Evolutionary conservation across 169 alveolate genomes (phyloP).

Genomic region (Theileria annulata): DNA sequence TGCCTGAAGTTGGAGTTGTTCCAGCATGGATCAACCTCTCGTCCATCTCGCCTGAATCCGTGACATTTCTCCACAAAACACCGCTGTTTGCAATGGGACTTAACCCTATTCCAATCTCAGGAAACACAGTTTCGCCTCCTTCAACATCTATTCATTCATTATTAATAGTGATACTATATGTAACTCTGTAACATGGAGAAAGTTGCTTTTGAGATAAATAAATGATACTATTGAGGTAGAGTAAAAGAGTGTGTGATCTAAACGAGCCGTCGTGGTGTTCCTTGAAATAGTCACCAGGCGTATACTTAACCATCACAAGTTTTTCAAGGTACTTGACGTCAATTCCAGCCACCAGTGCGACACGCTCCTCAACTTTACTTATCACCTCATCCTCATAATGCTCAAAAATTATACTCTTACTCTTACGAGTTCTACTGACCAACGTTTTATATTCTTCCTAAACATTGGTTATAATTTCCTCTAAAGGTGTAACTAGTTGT

Average conservation of each 20-base stretch:
- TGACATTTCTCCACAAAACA: slow-evolving; percentile 71
- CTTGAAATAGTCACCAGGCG: slow-evolving; percentile 75
- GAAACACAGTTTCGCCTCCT: slow-evolving; percentile 79
- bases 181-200: neutral
- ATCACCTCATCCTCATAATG: slow-evolving; percentile 53
- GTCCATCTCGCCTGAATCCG: slow-evolving; percentile 63
- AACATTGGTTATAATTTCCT: neutral
- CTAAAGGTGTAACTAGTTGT: neutral
- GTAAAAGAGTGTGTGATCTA: slow-evolving; percentile 69
- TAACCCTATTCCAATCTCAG: slow-evolving; percentile 66
- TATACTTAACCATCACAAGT: slow-evolving; percentile 76
- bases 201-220: neutral
- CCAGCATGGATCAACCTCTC: slow-evolving; percentile 69
- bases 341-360: slow-evolving; percentile 51
- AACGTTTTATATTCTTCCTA: slow-evolving; percentile 62
- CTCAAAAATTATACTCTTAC: slow-evolving; percentile 47
- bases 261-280: slow-evolving; percentile 78
- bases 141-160: slow-evolving; percentile 48
- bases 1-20: slow-evolving; percentile 58
- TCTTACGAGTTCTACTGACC: slow-evolving; percentile 55
- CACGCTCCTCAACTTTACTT: slow-evolving; percentile 54
- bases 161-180: neutral
- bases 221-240: slow-evolving; percentile 68
- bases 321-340: slow-evolving; percentile 67
- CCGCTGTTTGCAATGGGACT: slow-evolving; percentile 75